phyloP scores from a whole-genome alignment of 768 basidiomycete species.

The Russula compacta region DNA sequence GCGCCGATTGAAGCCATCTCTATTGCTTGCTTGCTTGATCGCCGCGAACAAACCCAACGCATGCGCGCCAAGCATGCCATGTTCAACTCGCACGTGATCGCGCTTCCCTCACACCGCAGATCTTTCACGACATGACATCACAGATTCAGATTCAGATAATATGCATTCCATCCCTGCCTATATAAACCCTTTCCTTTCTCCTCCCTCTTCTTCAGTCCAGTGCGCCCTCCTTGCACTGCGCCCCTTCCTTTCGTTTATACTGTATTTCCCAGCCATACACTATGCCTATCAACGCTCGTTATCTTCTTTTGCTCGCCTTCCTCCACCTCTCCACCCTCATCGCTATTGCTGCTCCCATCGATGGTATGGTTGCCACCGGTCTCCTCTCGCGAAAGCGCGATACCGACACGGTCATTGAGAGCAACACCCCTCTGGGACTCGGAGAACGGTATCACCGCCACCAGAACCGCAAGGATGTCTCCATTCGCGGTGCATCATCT shows the following conservation, averaged over 20 bases:
- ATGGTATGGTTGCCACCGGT: background rate
- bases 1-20: constrained; percentile 39
- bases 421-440: background rate
- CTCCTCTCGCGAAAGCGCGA: background rate
- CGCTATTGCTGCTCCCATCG: background rate
- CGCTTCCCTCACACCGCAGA: background rate
- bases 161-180: background rate
- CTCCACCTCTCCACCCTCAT: constrained; percentile 5
- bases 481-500: background rate
- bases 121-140: background rate
- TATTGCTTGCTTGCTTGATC: too few species aligned
- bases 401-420: background rate
- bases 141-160: background rate
- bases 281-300: constrained; percentile 15
- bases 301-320: constrained; percentile 11
- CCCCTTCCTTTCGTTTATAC: constrained; percentile 11
- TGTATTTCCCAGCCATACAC: background rate
- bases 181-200: background rate
- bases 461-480: background rate
- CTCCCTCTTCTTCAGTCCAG: background rate
- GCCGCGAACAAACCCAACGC: too few species aligned
- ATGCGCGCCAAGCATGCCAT: background rate
- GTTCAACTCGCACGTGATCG: constrained; percentile 12
- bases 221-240: background rate
- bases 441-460: background rate